Evolutionary conservation across 2,329 filamentous ascomycete species (phyloP), one percentile per base, ranked within the genome.

Genomic region (Cercospora sp.): DNA sequence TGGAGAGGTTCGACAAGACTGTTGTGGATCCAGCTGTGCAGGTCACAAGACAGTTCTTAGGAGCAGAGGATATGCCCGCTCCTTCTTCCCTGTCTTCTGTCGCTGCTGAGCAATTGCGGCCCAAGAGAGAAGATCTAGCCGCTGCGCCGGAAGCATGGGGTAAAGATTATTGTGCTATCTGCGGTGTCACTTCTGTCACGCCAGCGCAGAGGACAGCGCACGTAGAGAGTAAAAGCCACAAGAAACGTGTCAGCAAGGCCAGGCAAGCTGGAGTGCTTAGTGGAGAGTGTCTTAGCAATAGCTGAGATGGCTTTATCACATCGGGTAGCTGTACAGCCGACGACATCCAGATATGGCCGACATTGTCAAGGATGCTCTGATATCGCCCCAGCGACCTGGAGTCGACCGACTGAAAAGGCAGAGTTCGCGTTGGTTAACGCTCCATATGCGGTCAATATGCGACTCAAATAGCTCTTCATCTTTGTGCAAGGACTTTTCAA

Each of bases 91-190:
- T 97, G 3, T 88, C 87, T n/a, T n/a, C n/a, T n/a, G n/a, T n/a
- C n/a, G 88, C 89, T 26, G 81, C 79, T 21, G 83, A 87, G n/a
- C 83, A 88, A 67, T 82, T 90, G 10, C 82, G 81, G 3, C 84
- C 85, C 0, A 87, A 88, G 70, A 86, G 83, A 55, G 81, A 85
- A 55, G 81, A 84, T 71, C 64, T 82, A 24, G 73, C 79, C 13
- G 75, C 82, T 61, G 75, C 80, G 34, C 77, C 79, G 7, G 82
- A 84, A 66, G 75, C 82, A 1, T 86, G 83, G 78, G 76, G 82
- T 28, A 82, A 83, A 69, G 83, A 85, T 72, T 86, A 85, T 18
- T 99, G 95, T 75, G 88, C 92, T 2, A 72, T 89, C 0, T 99
- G 95, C 76, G 81, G 82, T 16, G 85, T 84, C 60, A 85, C 84